Evolutionary conservation across 768 basidiomycete species (phyloP).

Genomic region (Leccinum truebloodii): DNA sequence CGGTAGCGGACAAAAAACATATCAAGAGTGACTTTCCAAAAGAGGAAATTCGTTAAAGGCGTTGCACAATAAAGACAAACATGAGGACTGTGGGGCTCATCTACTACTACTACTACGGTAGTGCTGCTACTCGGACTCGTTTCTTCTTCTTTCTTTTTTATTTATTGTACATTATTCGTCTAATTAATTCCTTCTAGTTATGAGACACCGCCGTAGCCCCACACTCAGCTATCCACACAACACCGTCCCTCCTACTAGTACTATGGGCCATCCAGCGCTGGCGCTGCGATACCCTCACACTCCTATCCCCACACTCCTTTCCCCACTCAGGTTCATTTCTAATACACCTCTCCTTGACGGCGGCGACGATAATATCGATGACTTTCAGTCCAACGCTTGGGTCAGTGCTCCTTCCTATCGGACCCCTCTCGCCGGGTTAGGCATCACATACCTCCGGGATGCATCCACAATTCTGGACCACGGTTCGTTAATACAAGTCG

Average conservation of each 20-base stretch:
- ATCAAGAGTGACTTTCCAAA: constrained; percentile 14
- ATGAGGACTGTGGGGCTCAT: background rate
- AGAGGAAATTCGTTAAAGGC: constrained; percentile 16
- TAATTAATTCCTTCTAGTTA: constrained; percentile 11
- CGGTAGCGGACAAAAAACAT: constrained; percentile 16
- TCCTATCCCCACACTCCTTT: constrained; percentile 33
- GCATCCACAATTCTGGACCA: background rate
- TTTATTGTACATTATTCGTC: background rate
- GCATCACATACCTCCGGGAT: constrained; percentile 22
- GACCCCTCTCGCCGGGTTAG: constrained; percentile 28
- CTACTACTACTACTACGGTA: too few species aligned
- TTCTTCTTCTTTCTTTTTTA: background rate
- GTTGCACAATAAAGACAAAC: constrained; percentile 28
- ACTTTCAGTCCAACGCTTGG: constrained; percentile 36
- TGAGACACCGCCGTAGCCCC: constrained; percentile 28
- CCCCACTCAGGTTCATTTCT: constrained; percentile 18
- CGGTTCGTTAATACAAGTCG: constrained; percentile 3
- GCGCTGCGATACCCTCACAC: constrained; percentile 26
- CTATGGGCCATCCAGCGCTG: constrained; percentile 27
- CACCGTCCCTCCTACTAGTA: background rate
- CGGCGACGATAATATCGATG: constrained; percentile 12
- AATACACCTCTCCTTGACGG: constrained; percentile 2
- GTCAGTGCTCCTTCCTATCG: constrained; percentile 8
- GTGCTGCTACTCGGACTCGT: background rate
- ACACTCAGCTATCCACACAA: constrained; percentile 24